These are phyloP conservation scores for Fusarium goolgardi DNA, from an alignment of 2,329 filamentous ascomycete species.

Conservation along the genomic window DNA sequence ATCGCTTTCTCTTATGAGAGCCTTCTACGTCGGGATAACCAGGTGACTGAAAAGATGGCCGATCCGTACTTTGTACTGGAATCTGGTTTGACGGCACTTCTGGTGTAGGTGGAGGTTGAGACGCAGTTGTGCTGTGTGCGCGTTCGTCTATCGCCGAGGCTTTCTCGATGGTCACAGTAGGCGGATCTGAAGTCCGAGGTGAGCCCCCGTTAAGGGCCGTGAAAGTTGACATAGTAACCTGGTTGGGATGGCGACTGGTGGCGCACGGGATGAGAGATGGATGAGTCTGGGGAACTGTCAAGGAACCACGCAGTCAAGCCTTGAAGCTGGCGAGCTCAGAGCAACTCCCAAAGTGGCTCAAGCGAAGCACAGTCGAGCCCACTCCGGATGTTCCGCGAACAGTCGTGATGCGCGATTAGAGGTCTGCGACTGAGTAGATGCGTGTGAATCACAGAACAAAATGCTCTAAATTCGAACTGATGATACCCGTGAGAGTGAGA, in stretches of 20 bases:
- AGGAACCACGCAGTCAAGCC: constrained; percentile 7
- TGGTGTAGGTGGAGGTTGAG: constrained; percentile 45
- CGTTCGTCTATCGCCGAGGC: constrained; percentile 52
- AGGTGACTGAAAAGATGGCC: constrained; percentile 55
- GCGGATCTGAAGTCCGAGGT: constrained; percentile 56
- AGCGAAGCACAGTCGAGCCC: constrained; percentile 19
- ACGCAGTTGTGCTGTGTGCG: constrained; percentile 42
- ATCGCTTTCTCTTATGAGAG: constrained; percentile 76
- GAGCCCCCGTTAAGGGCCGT: constrained; percentile 64
- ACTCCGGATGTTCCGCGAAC: constrained; percentile 35
- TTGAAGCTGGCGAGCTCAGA: constrained; percentile 10
- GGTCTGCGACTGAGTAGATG: neutral
- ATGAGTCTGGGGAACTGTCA: constrained; percentile 6
- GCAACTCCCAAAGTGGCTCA: constrained; percentile 7
- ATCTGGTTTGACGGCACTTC: constrained; percentile 52
- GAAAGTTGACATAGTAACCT: constrained; percentile 60
- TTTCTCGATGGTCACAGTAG: constrained; percentile 48
- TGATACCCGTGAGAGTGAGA: constrained; percentile 1
- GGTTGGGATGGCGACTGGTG: constrained; percentile 3
- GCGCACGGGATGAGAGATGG: constrained; percentile 3
- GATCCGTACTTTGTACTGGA: constrained; percentile 56
- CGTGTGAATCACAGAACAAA: constrained; percentile 3
- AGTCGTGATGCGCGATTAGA: constrained; percentile 21
- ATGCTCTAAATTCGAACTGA: constrained; percentile 11
- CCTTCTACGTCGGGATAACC: constrained; percentile 59